Base-by-base conservation (phyloP, 768 basidiomycete species). In the Panellus pusillus region DNA sequence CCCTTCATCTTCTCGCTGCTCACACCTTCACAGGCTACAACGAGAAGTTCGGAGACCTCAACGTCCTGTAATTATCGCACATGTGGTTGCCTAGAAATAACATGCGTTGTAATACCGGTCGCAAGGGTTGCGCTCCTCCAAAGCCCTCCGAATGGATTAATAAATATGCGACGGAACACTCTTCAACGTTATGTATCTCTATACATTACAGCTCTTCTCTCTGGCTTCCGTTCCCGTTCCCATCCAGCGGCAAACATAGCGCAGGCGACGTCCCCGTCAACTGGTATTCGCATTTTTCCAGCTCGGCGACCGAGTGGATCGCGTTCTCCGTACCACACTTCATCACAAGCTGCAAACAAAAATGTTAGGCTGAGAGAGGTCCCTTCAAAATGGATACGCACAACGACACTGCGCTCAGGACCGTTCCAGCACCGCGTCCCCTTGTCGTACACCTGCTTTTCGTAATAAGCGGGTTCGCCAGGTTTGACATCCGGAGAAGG, bases 371-470 rank as follows among this genome's bases (percentile, higher is more conserved):
- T 14, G 17, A 11, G 28, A 14, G 32, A 35, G 32, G 14, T 35
- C 3, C 32, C 32, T 7, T 48, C 55, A 15, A 6, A 42, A 7
- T 35, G 28, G 31, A 19, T 15, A 70, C 79, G 45, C 68, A 91
- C 93, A 66, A 83, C 78, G 29, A 93, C 88, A 56, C 82, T 93
- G 28, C 96, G 83, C 58, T 90, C 81, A 4, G 97, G 97, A 1
- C 97, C 96, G 63, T 97, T 97, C 96, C 95, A 97, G 75, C 96
- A 98, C 64, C 86, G 84, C 5, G 93, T 79, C 37, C 96, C 97
- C 47, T 79, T 76, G 35, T 84, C 83, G 73, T 98, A 99, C 13
- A 81, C 69, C 64, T 96, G 93, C 63, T 82, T 86, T 42, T 79
- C 71, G 69, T 98, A 97, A 70, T 86, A 97, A 31, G 81, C 87